Evolutionary conservation across 2,329 filamentous ascomycete species (phyloP), one percentile per base, ranked within the genome.

Genomic region (Botrytis fragariae): DNA sequence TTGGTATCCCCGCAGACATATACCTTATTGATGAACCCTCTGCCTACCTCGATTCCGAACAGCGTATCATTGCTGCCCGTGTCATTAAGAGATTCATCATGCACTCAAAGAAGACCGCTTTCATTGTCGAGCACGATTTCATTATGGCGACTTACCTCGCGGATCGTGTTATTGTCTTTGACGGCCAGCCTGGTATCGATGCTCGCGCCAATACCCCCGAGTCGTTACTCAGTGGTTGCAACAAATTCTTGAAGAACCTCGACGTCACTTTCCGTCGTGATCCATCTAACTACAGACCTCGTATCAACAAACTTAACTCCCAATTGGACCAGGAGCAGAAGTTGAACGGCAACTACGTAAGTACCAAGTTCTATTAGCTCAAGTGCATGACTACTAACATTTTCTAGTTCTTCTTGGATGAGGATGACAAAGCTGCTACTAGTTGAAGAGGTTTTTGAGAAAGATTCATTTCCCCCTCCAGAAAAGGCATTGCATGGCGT

Each of bases 81-180:
- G 97, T 99, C 82, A 99, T 99, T 86, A 99, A 99, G 88, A 92
- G 96, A 78, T 99, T 97, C 88, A 99, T 99, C 84, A 99, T 99
- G 96, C 95, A 99, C 87, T 91, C 94, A 80, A 98, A 98, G 91
- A 98, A 98, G 90, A 99, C 96, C 0, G 96, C 96, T 69, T 99
- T 99, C 83, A 91, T 99, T 78, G 95, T 99, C 82, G 96, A 99
- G 90, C 96, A 99, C 92, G 96, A 99, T 88, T 98, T 99, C 87
- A 97, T 98, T 86, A 98, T 98, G 95, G 89, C 88, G 63, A 90
- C 88, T 29, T 89, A 89, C 78, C 86, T 90, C 70, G 89, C 96
- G 63, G 97, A 99, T 81, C 93, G 96, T 78, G 96, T 99, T 83
- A 99, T 99, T 81, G 96, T 99, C 81, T 99, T 99, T 81, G 96